phyloP scores from a whole-genome alignment of 305 asterid genomes.

The Solanum hybrid region DNA sequence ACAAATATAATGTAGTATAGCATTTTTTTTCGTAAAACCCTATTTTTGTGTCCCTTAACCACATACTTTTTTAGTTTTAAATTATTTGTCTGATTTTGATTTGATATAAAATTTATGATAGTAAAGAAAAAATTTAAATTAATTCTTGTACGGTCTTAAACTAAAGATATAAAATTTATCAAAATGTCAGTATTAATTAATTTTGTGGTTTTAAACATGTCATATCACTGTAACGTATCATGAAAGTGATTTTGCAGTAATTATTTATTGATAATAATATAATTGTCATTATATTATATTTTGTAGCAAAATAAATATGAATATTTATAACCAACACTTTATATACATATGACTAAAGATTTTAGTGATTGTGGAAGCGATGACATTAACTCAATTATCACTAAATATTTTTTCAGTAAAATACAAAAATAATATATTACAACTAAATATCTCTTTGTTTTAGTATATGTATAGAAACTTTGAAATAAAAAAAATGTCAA shows the following conservation, averaged over 20 bases:
- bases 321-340: not conserved
- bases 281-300: no score
- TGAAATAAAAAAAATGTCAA: not conserved
- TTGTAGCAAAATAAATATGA: not conserved
- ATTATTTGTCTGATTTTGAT: not conserved
- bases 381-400: no score
- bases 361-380: accelerated
- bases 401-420: no score
- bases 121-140: not conserved
- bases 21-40: not conserved
- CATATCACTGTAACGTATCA: not conserved
- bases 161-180: no score
- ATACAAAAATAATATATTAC: not conserved
- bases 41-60: not conserved
- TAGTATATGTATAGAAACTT: not conserved
- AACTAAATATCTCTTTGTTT: not conserved
- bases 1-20: not conserved
- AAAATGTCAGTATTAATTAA: not conserved
- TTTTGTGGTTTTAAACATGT: no score
- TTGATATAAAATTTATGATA: not conserved
- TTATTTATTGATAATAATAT: not conserved
- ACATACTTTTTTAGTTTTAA: not conserved
- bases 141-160: not conserved
- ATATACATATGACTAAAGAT: not conserved
- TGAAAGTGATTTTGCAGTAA: not conserved